phyloP scores from a whole-genome alignment of 306 rosid species.

The Cicer chorassanicum region DNA sequence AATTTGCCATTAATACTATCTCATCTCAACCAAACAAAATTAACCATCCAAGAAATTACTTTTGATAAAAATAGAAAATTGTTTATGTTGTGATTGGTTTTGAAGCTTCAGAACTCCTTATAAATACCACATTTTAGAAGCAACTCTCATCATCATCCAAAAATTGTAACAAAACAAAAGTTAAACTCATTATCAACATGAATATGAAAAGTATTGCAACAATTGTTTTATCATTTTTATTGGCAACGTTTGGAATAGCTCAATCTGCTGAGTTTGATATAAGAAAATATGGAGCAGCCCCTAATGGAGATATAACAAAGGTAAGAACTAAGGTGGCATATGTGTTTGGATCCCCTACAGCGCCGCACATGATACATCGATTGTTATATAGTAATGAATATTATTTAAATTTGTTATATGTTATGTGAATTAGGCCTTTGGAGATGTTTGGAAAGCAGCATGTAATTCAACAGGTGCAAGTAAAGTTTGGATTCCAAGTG shows the following conservation, averaged over 20 bases:
- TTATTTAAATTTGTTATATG: not conserved
- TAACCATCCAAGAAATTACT: not conserved
- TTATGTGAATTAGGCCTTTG: constrained; percentile 45
- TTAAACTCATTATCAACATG: not conserved
- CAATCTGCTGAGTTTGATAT: constrained; percentile 31
- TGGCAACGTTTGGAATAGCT: constrained; percentile 1
- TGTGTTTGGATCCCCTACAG: not conserved
- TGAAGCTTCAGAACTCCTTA: not conserved
- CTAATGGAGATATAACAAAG: constrained; percentile 38
- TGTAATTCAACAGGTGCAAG: constrained; percentile 42
- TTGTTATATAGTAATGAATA: not conserved
- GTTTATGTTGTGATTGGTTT: not conserved
- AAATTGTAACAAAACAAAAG: not conserved
- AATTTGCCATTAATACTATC: constrained; percentile 7
- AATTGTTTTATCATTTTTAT: constrained; percentile 13
- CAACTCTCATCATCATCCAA: not conserved
- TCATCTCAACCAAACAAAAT: not conserved
- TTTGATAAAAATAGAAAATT: constrained; percentile 6
- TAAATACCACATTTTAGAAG: not conserved
- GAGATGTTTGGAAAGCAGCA: constrained; percentile 49
- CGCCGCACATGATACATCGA: not conserved
- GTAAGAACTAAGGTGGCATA: constrained; percentile 1
- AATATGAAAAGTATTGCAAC: not conserved
- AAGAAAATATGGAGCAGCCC: constrained; percentile 21
- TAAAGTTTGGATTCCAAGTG: constrained; percentile 43